Conservation (phyloP, 176 grass and related monocot genomes). For the Cenchrus fungigraminus region DNA sequence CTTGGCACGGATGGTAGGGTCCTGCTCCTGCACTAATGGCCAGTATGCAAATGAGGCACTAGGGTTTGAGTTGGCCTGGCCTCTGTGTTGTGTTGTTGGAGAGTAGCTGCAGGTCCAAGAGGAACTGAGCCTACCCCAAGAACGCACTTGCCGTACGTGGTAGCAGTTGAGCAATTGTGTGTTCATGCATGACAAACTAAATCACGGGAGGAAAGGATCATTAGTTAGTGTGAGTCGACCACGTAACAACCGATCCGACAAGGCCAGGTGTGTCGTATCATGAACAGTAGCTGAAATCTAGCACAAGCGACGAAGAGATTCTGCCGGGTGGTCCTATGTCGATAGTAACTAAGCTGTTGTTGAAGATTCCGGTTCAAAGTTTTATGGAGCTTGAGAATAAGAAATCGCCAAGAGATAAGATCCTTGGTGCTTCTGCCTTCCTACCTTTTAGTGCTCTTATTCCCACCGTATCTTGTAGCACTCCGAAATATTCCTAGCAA, state of each 20-base stretch:
- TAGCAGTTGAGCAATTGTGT: background rate
- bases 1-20: constrained; percentile 49
- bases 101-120: constrained; percentile 16
- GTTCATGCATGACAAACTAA: background rate
- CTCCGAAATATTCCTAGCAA: constrained; percentile 6
- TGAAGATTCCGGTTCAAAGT: background rate
- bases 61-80: background rate
- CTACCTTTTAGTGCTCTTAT: constrained; percentile 4
- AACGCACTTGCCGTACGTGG: background rate
- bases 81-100: background rate
- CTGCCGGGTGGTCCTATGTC: constrained; percentile 40
- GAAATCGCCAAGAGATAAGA: constrained; percentile 15
- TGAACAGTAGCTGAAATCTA: constrained; percentile 42
- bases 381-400: constrained; percentile 31
- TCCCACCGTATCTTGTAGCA: constrained; percentile 9
- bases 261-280: constrained; percentile 43
- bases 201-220: background rate
- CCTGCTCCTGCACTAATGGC: background rate
- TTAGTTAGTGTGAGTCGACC: constrained; percentile 4
- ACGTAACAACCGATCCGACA: constrained; percentile 38
- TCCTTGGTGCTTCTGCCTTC: constrained; percentile 8
- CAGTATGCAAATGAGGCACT: background rate
- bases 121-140: background rate
- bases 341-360: constrained; percentile 24
- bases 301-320: constrained; percentile 26